Percentiles rank a stretch among this genome's conserved stretches.
Conservation (phyloP, 202 grass and related monocot species). For the Saccharum hybrid region DNA sequence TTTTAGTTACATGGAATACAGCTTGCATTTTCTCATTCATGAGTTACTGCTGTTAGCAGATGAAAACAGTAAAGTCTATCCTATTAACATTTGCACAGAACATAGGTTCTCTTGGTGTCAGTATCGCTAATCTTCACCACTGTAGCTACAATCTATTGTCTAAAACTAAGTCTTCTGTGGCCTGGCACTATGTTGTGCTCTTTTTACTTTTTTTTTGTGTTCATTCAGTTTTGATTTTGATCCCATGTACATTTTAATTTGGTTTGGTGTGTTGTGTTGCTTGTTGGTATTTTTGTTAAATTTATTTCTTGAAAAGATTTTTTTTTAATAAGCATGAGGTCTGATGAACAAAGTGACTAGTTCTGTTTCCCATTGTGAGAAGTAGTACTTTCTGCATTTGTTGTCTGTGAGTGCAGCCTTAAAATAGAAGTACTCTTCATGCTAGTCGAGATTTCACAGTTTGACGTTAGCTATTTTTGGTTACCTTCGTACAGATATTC, state of each 20-base stretch:
- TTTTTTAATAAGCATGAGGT: not conserved
- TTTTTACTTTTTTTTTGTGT: not conserved
- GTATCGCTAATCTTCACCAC: not conserved
- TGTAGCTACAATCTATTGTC: too few relatives aligned
- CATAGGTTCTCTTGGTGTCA: not conserved
- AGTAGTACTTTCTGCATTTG: not conserved
- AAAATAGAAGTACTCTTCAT: constrained; percentile 11
- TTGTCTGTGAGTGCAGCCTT: constrained; percentile 4
- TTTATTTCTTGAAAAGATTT: not conserved
- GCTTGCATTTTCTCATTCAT: constrained; percentile 6
- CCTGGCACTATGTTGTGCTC: not conserved
- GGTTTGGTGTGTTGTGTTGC: not conserved
- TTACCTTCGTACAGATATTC: constrained; percentile 64
- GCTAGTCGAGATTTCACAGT: not conserved
- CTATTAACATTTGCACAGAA: not conserved
- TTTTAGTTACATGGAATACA: not conserved
- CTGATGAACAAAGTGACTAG: not conserved
- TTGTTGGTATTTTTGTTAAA: constrained; percentile 8
- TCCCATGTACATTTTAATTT: not conserved
- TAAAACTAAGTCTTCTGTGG: too few relatives aligned
- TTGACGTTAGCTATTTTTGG: constrained; percentile 12
- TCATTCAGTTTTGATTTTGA: not conserved
- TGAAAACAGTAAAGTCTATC: not conserved
- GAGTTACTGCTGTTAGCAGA: not conserved
- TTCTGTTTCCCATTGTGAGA: not conserved